Evolutionary conservation across 2,329 filamentous ascomycete species (phyloP).

Genomic region (Diplocarpon mali): DNA sequence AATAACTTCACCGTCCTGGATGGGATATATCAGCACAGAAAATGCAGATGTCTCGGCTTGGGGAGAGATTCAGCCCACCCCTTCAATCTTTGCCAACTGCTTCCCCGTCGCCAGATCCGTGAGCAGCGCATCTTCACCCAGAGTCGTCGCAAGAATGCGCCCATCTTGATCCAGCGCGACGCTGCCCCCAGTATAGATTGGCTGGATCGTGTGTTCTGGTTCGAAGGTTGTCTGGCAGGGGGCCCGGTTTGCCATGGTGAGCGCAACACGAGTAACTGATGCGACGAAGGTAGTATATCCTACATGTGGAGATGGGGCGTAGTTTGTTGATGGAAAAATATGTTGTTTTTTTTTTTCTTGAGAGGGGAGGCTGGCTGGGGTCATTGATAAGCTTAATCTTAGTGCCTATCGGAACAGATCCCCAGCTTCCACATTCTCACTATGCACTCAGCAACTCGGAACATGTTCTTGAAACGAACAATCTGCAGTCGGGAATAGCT

Average conservation of each 20-base stretch:
- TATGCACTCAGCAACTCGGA: too few relatives aligned
- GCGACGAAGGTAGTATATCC: neutral
- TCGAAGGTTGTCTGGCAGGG: slow-evolving; percentile 83
- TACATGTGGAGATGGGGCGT: too few relatives aligned
- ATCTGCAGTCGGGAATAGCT: too few relatives aligned
- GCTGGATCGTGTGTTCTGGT: slow-evolving; percentile 69
- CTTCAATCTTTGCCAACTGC: slow-evolving; percentile 77
- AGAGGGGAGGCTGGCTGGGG: neutral
- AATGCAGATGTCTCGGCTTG: too few relatives aligned
- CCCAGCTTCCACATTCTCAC: neutral
- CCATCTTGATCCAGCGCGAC: slow-evolving; percentile 74
- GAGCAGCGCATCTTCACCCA: slow-evolving; percentile 86
- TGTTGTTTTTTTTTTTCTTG: too few relatives aligned
- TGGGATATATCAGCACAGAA: too few relatives aligned
- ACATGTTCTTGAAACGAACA: too few relatives aligned
- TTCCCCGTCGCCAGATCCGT: slow-evolving; percentile 75
- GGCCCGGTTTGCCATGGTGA: slow-evolving; percentile 48
- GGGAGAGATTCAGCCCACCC: slow-evolving; percentile 41
- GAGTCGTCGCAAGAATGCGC: slow-evolving; percentile 70
- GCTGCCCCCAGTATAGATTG: slow-evolving; percentile 87
- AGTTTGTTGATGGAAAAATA: neutral
- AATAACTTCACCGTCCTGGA: slow-evolving; percentile 65
- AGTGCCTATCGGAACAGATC: neutral
- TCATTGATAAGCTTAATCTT: slow-evolving; percentile 26
- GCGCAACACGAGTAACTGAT: neutral